Conservation (phyloP, 1,284 basidiomycete species). For the Vanrija sp. region DNA sequence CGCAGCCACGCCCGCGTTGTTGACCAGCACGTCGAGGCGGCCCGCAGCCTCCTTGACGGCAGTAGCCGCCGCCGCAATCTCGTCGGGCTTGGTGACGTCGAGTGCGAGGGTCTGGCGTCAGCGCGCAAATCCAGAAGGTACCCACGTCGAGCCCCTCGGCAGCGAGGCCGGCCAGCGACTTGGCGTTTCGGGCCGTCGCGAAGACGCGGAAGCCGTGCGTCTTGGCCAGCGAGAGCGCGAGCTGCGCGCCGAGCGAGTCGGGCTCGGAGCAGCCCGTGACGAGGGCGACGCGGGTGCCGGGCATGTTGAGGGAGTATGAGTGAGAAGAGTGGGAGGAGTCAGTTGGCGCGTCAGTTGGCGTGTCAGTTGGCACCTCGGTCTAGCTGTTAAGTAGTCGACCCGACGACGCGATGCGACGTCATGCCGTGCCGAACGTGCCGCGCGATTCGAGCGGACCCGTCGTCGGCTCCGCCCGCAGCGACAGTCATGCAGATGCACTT, state of each 20-base stretch:
- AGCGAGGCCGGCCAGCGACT: conserved; percentile 1
- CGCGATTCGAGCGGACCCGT: too few relatives aligned
- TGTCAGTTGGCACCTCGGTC: too few relatives aligned
- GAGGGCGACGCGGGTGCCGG: conserved; percentile 16
- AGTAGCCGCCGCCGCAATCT: conserved; percentile 4
- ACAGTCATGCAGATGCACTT: too few relatives aligned
- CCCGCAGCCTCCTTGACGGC: conserved; percentile 4
- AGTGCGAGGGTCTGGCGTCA: conserved; percentile 7
- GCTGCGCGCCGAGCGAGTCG: conserved; percentile 10
- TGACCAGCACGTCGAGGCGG: conserved; percentile 14
- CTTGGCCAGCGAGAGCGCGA: conserved; percentile 8
- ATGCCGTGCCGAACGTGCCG: too few relatives aligned
- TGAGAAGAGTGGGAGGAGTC: too few relatives aligned
- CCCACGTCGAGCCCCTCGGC: conserved; percentile 1
- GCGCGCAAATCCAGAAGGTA: too few relatives aligned
- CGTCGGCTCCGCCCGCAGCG: too few relatives aligned
- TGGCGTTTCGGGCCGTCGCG: conserved; percentile 12
- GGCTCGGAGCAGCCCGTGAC: conserved; percentile 17
- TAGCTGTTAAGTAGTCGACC: too few relatives aligned
- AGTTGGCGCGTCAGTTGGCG: too few relatives aligned
- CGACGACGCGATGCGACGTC: too few relatives aligned
- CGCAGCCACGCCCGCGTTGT: neutral
- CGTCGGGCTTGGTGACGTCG: conserved; percentile 8
- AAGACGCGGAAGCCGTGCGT: conserved; percentile 13
- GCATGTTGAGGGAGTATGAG: too few relatives aligned